Percentiles rank a stretch among this genome's conserved stretches.
phyloP scores from a whole-genome alignment of 345 rosid genomes.

The Eucalyptus marginata region DNA sequence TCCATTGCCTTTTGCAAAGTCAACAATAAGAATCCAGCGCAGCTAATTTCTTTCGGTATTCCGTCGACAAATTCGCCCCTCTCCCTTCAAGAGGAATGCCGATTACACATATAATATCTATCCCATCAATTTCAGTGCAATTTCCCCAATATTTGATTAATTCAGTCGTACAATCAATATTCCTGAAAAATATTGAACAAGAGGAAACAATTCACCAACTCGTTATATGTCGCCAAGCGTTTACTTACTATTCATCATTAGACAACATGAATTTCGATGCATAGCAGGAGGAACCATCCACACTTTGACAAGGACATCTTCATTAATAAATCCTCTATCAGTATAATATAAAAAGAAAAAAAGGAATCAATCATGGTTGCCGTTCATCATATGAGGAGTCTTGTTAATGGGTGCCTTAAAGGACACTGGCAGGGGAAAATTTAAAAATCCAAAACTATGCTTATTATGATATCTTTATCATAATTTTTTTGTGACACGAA shows the following conservation, averaged over 20 bases:
- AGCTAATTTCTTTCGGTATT: neutral
- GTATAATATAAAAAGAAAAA: neutral
- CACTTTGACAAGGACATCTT: neutral
- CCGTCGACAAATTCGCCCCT: neutral
- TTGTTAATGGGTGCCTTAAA: neutral
- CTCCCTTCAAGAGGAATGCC: neutral
- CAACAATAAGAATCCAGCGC: neutral
- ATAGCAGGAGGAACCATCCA: neutral
- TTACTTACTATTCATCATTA: neutral
- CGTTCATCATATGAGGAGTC: neutral
- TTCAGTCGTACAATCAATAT: neutral
- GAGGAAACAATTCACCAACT: neutral
- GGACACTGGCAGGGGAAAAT: neutral
- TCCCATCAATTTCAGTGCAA: neutral
- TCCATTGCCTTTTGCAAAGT: neutral
- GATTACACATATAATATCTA: neutral
- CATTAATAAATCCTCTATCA: neutral
- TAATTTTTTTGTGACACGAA: no score
- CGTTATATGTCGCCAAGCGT: rapidly evolving
- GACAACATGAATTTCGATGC: neutral
- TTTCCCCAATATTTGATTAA: neutral
- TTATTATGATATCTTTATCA: no score
- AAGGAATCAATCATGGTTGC: neutral
- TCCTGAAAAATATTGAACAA: neutral
- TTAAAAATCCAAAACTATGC: rapidly evolving